Percentiles rank a stretch among this genome's conserved stretches.
Conservation (phyloP, 202 grass and related monocot genomes). For the Carex arenaria region DNA sequence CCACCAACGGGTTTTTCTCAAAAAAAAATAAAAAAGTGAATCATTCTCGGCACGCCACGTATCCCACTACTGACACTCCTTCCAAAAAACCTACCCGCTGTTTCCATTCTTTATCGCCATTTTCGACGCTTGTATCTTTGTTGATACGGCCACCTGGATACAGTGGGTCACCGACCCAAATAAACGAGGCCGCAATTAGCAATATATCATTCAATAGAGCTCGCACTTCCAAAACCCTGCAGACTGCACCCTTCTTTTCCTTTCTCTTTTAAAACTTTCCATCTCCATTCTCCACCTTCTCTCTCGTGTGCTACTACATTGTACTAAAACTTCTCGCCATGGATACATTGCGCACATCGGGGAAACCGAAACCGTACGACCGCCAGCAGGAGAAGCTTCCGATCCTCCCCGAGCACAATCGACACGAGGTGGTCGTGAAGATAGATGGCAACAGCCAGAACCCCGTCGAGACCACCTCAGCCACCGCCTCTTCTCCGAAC, state of each 20-base stretch:
- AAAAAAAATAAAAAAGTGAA: background rate
- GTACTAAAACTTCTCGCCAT: background rate
- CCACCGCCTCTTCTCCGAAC: conserved; percentile 10
- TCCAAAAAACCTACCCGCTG: background rate
- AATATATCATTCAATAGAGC: background rate
- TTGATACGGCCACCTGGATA: conserved; percentile 4
- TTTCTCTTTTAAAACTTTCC: background rate
- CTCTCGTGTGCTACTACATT: background rate
- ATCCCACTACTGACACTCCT: background rate
- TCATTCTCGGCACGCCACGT: background rate
- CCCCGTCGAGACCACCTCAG: conserved; percentile 17
- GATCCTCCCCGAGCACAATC: background rate
- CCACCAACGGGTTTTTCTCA: no score
- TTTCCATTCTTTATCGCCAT: background rate
- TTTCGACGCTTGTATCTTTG: background rate
- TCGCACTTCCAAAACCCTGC: background rate
- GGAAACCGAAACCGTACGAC: conserved; percentile 29
- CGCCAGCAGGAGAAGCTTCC: conserved; percentile 29
- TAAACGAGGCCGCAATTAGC: background rate
- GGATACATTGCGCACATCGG: conserved; percentile 21
- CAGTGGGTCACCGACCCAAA: background rate
- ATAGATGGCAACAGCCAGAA: conserved; percentile 43
- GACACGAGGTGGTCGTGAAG: conserved; percentile 56
- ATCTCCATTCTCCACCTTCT: background rate
- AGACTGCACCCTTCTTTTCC: background rate